phyloP scores from a whole-genome alignment of 495 filamentous ascomycete species.

The Podospora tetraspora region DNA sequence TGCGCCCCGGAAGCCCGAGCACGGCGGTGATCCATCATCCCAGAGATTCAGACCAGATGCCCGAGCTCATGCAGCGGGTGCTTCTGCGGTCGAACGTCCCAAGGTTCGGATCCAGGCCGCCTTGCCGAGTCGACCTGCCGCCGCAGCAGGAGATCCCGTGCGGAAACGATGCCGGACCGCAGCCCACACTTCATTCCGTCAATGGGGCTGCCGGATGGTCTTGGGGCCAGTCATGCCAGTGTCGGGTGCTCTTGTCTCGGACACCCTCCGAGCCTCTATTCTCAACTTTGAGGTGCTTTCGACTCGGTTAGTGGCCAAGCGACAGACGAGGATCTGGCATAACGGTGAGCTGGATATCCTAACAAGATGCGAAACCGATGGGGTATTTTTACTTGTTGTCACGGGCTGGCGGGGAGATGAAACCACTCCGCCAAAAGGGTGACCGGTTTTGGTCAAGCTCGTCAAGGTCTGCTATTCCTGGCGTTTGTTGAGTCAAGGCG shows the following conservation, averaged over 20 bases:
- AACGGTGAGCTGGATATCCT: slow-evolving; percentile 14
- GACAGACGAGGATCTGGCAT: not conserved
- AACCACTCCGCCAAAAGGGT: slow-evolving; percentile 21
- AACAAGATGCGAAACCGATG: slow-evolving; percentile 24
- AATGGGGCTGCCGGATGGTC: not conserved
- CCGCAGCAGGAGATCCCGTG: not conserved
- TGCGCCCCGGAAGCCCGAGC: slow-evolving; percentile 9
- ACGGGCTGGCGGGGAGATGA: slow-evolving; percentile 20
- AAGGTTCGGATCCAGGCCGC: not conserved
- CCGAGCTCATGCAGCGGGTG: slow-evolving; percentile 8
- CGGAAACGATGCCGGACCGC: not conserved
- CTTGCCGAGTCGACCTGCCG: not conserved
- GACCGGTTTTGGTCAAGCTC: slow-evolving; percentile 13
- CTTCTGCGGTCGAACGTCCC: slow-evolving; percentile 1
- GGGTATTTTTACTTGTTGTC: slow-evolving; percentile 6
- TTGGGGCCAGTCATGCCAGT: not conserved
- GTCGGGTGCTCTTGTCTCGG: not conserved
- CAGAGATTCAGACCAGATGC: slow-evolving; percentile 15
- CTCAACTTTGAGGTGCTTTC: not conserved
- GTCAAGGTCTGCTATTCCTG: slow-evolving; percentile 10
- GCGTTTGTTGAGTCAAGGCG: slow-evolving; percentile 2
- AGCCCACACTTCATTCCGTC: not conserved
- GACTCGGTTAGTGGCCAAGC: not conserved
- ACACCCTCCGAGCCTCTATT: not conserved
- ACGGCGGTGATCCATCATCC: slow-evolving; percentile 12